Conservation (phyloP, 768 basidiomycete species). For the Kwoniella sp. region DNA sequence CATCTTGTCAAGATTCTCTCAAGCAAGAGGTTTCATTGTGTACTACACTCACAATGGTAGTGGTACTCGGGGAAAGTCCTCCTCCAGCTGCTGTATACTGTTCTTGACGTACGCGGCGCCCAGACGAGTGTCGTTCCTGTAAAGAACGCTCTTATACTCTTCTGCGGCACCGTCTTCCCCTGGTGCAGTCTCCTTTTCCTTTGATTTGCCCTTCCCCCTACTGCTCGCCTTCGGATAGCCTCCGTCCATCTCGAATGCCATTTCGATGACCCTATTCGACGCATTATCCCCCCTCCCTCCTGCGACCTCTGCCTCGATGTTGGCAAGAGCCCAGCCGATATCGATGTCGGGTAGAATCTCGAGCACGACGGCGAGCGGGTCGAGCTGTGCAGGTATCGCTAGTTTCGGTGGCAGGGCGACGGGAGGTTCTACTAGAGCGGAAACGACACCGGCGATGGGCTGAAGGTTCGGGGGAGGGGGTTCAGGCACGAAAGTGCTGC, state of each 20-base stretch:
- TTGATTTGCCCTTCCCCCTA: slow-evolving; percentile 60
- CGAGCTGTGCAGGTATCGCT: not conserved
- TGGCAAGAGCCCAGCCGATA: slow-evolving; percentile 19
- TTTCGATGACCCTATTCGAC: slow-evolving; percentile 23
- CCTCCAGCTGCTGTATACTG: slow-evolving; percentile 64
- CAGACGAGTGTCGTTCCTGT: slow-evolving; percentile 46
- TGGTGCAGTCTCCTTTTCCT: slow-evolving; percentile 53
- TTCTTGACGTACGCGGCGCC: slow-evolving; percentile 49
- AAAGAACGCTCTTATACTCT: slow-evolving; percentile 24
- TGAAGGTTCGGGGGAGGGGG: not conserved
- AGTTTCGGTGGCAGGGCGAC: not conserved
- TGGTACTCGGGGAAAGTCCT: slow-evolving; percentile 43
- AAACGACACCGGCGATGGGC: not conserved
- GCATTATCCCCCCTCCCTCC: slow-evolving; percentile 10
- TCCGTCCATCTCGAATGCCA: slow-evolving; percentile 32
- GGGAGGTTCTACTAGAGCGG: not conserved
- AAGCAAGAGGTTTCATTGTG: not conserved
- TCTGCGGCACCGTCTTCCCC: slow-evolving; percentile 17
- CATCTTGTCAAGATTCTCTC: slow-evolving; percentile 4
- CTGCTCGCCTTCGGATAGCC: slow-evolving; percentile 31
- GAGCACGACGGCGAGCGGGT: slow-evolving; percentile 23
- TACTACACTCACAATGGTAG: slow-evolving; percentile 22
- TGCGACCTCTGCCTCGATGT: slow-evolving; percentile 12
- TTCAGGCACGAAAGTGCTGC: not conserved
- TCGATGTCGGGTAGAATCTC: slow-evolving; percentile 43